phyloP scores from a whole-genome alignment of 1,139 yeast species.

The Yamadazyma triangularis region DNA sequence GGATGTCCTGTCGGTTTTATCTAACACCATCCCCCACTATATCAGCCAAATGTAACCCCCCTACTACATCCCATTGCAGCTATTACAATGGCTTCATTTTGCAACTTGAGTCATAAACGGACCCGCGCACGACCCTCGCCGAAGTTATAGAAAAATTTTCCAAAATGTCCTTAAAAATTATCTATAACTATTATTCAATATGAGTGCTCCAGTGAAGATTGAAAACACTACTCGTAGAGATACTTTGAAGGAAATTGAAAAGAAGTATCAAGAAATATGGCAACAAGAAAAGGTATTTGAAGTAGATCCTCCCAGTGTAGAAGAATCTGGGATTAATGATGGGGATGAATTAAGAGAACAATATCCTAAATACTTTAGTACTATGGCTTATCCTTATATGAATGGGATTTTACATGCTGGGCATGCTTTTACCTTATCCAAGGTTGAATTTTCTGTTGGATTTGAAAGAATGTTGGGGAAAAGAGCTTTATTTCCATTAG shows the following conservation, averaged over 20 bases:
- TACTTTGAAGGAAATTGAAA: constrained; percentile 82
- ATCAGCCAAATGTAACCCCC: too few relatives aligned
- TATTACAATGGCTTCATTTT: not conserved
- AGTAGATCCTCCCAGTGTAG: constrained; percentile 77
- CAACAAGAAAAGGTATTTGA: constrained; percentile 80
- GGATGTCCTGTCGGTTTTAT: not conserved
- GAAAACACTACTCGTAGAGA: constrained; percentile 86
- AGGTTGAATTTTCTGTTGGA: constrained; percentile 90
- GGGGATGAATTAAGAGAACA: constrained; percentile 70
- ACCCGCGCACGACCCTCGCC: constrained; percentile 1
- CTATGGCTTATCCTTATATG: constrained; percentile 99
- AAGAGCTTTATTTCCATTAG: constrained; percentile 90
- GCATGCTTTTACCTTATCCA: constrained; percentile 91
- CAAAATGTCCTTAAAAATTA: not conserved
- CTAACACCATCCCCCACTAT: too few relatives aligned
- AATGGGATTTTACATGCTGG: constrained; percentile 98
- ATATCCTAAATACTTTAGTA: constrained; percentile 83
- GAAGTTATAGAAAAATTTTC: not conserved
- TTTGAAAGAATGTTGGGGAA: constrained; percentile 94
- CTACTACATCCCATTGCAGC: too few relatives aligned
- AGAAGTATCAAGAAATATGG: constrained; percentile 87
- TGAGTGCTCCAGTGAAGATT: constrained; percentile 43
- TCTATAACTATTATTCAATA: constrained; percentile 10
- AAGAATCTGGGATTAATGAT: constrained; percentile 56
- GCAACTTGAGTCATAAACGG: constrained; percentile 1